Evolutionary conservation across 2,329 filamentous ascomycete genomes (phyloP), one percentile per base, ranked within the genome.

Genomic region (Monilinia polystroma): DNA sequence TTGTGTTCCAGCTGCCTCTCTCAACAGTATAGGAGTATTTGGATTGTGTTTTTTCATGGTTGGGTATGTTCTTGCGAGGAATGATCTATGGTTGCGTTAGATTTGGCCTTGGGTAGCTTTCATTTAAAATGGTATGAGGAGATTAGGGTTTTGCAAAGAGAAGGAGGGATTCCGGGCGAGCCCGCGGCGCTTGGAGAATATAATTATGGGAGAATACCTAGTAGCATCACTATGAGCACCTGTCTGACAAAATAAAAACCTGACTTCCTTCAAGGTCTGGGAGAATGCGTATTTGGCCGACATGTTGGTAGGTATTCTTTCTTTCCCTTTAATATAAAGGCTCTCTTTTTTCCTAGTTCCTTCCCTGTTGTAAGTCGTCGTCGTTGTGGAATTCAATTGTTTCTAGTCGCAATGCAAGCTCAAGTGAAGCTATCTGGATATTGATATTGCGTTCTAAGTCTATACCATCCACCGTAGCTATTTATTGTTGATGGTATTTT

Each of bases 21-120:
- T 91, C 76, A 99, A 88, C 83, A 99, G 84, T 80, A 99, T 98
- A 65, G 95, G 95, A 59, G 86, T 93, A 80, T 91, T 83, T 67
- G 95, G 95, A 83, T 99, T 99, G 85, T 94, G 91, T 85, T 96
- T 96, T 88, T 99, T 99, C 94, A 99, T 98, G 68, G 91, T 95
- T 57, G 95, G 95, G 80, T 99, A 99, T 72, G 93, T 89, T 78
- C 92, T 88, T 72, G 89, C 90, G 72, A 99, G 85, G 81, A 99
- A 99, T 41, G 90, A 89, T 79, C 95, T 97, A 11, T n/a, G 32
- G 35, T 20, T 26, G 38, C 43, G 38, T 66, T 52, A 66, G 64
- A 23, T 45, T 43, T 49, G n/a, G n/a, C 14, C 14, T 59, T 65
- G n/a, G 14, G 6, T 10, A 11, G 45, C 20, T n/a, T 10, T 35